These are phyloP conservation scores for Wolfiporia cocos DNA, from an alignment of 1,284 basidiomycete genomes.

Conservation along the genomic window DNA sequence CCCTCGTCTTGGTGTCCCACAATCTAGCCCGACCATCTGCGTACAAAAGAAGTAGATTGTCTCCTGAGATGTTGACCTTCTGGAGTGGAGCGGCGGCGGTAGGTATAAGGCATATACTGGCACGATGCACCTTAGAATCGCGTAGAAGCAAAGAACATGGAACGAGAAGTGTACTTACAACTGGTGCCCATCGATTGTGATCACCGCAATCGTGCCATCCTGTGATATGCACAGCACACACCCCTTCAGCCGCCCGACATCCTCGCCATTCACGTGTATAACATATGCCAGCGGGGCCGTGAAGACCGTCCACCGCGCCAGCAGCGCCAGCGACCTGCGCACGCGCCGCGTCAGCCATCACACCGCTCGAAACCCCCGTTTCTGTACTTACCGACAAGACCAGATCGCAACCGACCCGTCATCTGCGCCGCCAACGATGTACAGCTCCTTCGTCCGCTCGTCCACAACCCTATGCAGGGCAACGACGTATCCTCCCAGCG, in stretches of 20 bases:
- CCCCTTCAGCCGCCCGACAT: conserved; percentile 56
- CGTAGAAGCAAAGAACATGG: not conserved
- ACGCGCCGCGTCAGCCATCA: no score
- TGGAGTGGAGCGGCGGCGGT: conserved; percentile 45
- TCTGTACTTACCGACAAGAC: conserved; percentile 59
- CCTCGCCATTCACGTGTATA: conserved; percentile 51
- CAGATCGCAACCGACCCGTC: conserved; percentile 74
- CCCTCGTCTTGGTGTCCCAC: conserved; percentile 84
- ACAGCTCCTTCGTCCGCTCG: conserved; percentile 46
- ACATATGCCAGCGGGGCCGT: conserved; percentile 54
- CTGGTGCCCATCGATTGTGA: conserved; percentile 72
- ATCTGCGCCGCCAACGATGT: conserved; percentile 65
- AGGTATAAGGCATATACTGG: conserved; percentile 73
- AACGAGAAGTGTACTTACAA: conserved; percentile 44
- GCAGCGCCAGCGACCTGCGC: conserved; percentile 52
- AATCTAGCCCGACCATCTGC: conserved; percentile 72
- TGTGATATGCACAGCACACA: conserved; percentile 70
- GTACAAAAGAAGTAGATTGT: conserved; percentile 78
- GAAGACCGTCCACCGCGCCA: conserved; percentile 68
- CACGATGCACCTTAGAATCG: conserved; percentile 1
- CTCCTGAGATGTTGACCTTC: conserved; percentile 60
- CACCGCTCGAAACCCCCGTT: no score
- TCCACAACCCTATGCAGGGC: conserved; percentile 51
- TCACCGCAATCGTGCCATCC: conserved; percentile 80
- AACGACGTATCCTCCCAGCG: conserved; percentile 43